Base-by-base conservation (phyloP, 352 stramenopile genomes). In the Phytophthora sp. region DNA sequence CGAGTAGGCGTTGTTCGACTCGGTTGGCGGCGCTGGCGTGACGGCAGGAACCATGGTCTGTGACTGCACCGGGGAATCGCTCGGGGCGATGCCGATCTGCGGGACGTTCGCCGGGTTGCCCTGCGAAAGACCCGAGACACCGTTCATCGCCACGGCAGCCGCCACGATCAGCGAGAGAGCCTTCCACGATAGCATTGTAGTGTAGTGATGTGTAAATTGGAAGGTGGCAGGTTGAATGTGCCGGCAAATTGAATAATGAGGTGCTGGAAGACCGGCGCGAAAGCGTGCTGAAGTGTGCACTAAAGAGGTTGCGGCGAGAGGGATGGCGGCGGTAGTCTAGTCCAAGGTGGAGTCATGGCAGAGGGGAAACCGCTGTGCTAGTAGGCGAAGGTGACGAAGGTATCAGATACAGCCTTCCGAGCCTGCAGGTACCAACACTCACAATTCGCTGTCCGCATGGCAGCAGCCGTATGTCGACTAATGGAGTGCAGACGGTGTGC, bases 161-260 rank as follows among this genome's bases (percentile, higher is more conserved):
- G 46, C 56, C 17, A 66, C 38, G 12, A 66, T 21, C 30, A 66
- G 17, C 11, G 56, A 66, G 28, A 66, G 24, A 26, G 48, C n/a
- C 23, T 66, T 66, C 46, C 48, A 59, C 13, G 56, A 53, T 10
- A 59, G 12, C 57, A 66, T 66, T 53, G 39, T 24, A 10, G 8
- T 49, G 9, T 28, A 26, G 8, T 48, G 26, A 26, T 58, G 28
- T 46, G 44, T 63, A 20, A 5, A 9, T 7, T 21, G 31, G 37
- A 20, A 58, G 28, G 20, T 18, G 38, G 38, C 37, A 15, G 41
- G 34, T 26, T 42, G 58, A 24, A n/a, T 55, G 58, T 20, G 13
- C n/a, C 18, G 28, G 42, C 23, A 67, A 57, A 69, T 63, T 62
- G 52, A 53, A 54, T 49, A 69, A 58, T 63, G 60, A 62, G 37